Base-by-base conservation (phyloP, 768 basidiomycete genomes). In the Suillus spraguei region DNA sequence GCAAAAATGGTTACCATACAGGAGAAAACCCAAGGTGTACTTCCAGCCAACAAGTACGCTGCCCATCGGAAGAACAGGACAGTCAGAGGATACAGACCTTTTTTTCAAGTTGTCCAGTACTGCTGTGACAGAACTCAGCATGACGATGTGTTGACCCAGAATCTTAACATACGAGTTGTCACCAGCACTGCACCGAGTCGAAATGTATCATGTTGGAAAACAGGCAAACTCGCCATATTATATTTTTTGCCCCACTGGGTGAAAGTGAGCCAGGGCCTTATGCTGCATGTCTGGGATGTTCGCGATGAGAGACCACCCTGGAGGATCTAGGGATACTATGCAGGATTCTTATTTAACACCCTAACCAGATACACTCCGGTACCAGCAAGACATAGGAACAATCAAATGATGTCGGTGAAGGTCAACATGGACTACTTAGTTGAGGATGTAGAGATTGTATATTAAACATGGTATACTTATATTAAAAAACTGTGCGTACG, bases 61-160 rank as follows among this genome's bases (percentile, higher is more conserved):
- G 60, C 76, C 74, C 79, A 81, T 80, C 0, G 76, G 74, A 24
- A 81, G 65, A 20, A 74, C 72, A 0, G 88, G 87, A 24, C 88
- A 83, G 67, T 89, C 88, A 33, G 87, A 88, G 71, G 88, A 89
- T 46, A 84, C 80, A 32, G 83, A 77, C 62, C 85, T 85, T 68
- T 87, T 87, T 73, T n/a, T n/a, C n/a, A n/a, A n/a, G n/a, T 87
- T 87, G 73, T 90, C 86, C 50, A 89, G 77, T 76, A 90, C 85
- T 20, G 77, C 69, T 68, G 80, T 78, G 36, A 78, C 77, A 14
- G 81, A 83, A 68, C 86, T 87, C 32, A 89, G 66, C 50, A 89
- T 74, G 50, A 88, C 70, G 38, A 89, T 72, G 47, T 85, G 79
- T 64, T 87, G 87, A 2, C 87, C 87, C 4, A 89, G 76, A 17